Conservation (phyloP, 2,329 filamentous ascomycete genomes). For the Paracorniculantispora psalliotae region DNA sequence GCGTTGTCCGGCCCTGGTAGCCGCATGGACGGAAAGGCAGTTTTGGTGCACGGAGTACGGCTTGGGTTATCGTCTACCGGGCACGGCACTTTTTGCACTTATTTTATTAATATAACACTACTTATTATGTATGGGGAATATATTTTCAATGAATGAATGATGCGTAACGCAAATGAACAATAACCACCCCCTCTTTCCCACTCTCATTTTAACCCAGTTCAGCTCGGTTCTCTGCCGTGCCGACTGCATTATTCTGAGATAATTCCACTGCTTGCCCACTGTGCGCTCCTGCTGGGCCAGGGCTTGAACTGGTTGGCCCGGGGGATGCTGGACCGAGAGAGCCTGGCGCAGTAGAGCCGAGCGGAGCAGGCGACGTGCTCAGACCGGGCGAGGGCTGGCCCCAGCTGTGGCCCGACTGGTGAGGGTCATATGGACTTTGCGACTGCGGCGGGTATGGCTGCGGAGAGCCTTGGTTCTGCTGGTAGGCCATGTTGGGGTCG, state of each 20-base stretch:
- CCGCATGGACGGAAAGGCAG: no score
- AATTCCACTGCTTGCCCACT: not conserved
- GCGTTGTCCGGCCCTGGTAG: no score
- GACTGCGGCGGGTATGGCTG: not conserved
- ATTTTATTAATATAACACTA: not conserved
- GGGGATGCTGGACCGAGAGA: not conserved
- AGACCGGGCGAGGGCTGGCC: not conserved
- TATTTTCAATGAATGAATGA: not conserved
- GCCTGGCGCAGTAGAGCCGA: not conserved
- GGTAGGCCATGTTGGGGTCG: conserved; percentile 5
- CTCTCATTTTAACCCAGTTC: not conserved
- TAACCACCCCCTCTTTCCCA: not conserved
- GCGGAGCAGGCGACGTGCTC: not conserved
- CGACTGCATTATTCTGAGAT: not conserved
- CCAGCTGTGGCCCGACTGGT: conserved; percentile 1
- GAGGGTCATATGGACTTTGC: not conserved
- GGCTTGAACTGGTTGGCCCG: not conserved
- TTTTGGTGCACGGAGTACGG: no score
- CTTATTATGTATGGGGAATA: not conserved
- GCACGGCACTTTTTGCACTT: not conserved
- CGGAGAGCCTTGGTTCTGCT: not conserved
- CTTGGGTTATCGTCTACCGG: no score
- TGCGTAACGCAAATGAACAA: not conserved
- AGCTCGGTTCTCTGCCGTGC: not conserved
- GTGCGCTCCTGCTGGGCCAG: not conserved